Percentiles rank a stretch among this genome's conserved stretches.
phyloP scores from a whole-genome alignment of 192 early-diverging fungal species.

The Coemansia sp. region DNA sequence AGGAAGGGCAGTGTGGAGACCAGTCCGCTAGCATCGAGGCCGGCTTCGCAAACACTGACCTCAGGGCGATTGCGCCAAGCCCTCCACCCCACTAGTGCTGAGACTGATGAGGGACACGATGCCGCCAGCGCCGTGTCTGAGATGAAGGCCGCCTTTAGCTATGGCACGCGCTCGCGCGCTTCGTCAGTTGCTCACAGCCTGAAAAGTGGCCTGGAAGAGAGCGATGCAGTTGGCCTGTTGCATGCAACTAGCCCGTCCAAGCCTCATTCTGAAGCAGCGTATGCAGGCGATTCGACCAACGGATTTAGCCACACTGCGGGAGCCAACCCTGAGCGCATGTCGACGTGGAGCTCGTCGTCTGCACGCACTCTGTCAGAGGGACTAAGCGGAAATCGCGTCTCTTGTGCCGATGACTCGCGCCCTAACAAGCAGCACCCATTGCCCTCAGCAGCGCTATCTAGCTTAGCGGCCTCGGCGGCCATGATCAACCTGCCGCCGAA shows the following conservation, averaged over 20 bases:
- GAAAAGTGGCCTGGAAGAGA: conserved; percentile 24
- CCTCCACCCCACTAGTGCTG: not conserved
- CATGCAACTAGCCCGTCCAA: not conserved
- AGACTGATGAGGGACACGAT: not conserved
- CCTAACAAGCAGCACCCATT: conserved; percentile 20
- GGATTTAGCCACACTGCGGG: conserved; percentile 15
- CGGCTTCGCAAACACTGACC: not conserved
- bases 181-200: conserved; percentile 34
- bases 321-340: conserved; percentile 43
- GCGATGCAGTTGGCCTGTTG: conserved; percentile 5
- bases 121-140: not conserved
- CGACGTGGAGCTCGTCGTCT: conserved; percentile 53
- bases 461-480: conserved; percentile 34
- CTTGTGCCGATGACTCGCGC: conserved; percentile 27
- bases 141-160: conserved; percentile 1
- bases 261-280: not conserved
- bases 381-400: conserved; percentile 15
- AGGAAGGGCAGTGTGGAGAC: conserved; percentile 1
- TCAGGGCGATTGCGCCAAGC: not conserved
- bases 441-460: conserved; percentile 32
- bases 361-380: conserved; percentile 38
- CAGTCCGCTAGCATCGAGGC: conserved; percentile 1
- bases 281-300: conserved; percentile 4
- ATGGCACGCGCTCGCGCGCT: conserved; percentile 20
- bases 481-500: conserved; percentile 19